Evolutionary conservation across 129 eudicot genomes (phyloP).

Genomic region (Artemisia tridentata): DNA sequence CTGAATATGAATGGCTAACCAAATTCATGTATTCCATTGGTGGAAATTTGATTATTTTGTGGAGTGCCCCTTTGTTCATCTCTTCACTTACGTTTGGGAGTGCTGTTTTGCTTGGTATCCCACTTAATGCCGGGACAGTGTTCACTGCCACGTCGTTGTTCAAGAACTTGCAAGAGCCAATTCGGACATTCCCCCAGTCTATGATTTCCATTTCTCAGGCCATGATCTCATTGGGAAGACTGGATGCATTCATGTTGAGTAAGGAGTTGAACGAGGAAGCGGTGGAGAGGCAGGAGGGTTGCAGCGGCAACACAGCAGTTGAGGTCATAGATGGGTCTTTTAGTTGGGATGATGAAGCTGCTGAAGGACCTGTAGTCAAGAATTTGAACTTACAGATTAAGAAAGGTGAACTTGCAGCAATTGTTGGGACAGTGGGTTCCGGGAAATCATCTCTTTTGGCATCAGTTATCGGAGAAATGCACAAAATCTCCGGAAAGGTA

Average conservation of each 20-base stretch:
- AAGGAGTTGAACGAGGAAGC: constrained; percentile 63
- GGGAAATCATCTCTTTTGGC: constrained; percentile 79
- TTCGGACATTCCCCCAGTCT: constrained; percentile 85
- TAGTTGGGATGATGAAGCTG: constrained; percentile 84
- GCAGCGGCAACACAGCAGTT: constrained; percentile 52
- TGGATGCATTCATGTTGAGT: constrained; percentile 72
- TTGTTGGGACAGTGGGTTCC: constrained; percentile 83
- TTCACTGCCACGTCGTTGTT: constrained; percentile 72
- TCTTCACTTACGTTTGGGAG: constrained; percentile 72
- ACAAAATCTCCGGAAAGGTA: constrained; percentile 62
- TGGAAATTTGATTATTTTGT: constrained; percentile 59
- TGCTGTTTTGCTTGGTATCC: constrained; percentile 58
- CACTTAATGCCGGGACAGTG: constrained; percentile 71
- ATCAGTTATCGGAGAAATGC: constrained; percentile 78
- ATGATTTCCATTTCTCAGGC: constrained; percentile 88
- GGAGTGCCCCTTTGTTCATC: constrained; percentile 68
- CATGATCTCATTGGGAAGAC: constrained; percentile 69
- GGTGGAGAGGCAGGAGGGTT: constrained; percentile 63
- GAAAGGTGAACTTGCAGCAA: constrained; percentile 53
- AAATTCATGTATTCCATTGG: constrained; percentile 59
- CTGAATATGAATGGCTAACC: constrained; percentile 66
- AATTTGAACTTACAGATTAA: constrained; percentile 1
- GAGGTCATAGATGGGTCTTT: constrained; percentile 60
- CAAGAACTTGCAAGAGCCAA: constrained; percentile 89
- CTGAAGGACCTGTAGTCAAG: constrained; percentile 16